Conservation (phyloP, 495 filamentous ascomycete genomes). For the Trichoderma erinaceum region DNA sequence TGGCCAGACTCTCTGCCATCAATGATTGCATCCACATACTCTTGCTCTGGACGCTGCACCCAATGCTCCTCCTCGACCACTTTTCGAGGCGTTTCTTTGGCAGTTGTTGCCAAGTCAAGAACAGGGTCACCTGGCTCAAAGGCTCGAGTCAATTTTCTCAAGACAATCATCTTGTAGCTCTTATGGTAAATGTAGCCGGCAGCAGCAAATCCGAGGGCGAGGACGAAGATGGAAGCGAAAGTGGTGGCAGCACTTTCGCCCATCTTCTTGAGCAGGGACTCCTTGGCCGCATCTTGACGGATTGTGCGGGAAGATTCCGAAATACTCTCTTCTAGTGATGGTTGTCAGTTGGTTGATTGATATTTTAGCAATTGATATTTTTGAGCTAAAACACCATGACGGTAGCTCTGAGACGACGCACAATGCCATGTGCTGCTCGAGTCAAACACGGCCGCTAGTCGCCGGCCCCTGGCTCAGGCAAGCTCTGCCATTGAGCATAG, state of each 20-base stretch:
- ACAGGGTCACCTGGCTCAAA: slow-evolving; percentile 90
- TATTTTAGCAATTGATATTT: neutral
- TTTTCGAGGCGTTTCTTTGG: slow-evolving; percentile 44
- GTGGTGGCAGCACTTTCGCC: slow-evolving; percentile 81
- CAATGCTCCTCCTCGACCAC: slow-evolving; percentile 64
- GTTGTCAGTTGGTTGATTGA: neutral
- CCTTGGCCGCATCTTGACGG: slow-evolving; percentile 17
- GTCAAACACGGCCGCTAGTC: too few species aligned
- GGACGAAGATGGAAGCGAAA: slow-evolving; percentile 72
- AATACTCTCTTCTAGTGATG: neutral
- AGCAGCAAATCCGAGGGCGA: slow-evolving; percentile 62
- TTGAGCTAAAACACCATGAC: neutral
- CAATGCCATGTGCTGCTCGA: too few species aligned
- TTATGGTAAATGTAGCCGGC: slow-evolving; percentile 81
- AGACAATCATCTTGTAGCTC: slow-evolving; percentile 83
- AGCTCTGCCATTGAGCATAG: too few species aligned
- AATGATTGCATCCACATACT: slow-evolving; percentile 70
- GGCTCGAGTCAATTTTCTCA: slow-evolving; percentile 89
- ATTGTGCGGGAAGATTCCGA: neutral
- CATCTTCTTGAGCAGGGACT: slow-evolving; percentile 59
- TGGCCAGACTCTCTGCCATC: slow-evolving; percentile 62
- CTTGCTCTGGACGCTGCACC: slow-evolving; percentile 76
- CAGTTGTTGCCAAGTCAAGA: slow-evolving; percentile 75
- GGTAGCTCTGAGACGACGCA: too few species aligned
- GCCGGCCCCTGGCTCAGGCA: too few species aligned